These are phyloP conservation scores for Calonectria hawksworthii DNA, from an alignment of 2,329 filamentous ascomycete genomes.

Conservation along the genomic window DNA sequence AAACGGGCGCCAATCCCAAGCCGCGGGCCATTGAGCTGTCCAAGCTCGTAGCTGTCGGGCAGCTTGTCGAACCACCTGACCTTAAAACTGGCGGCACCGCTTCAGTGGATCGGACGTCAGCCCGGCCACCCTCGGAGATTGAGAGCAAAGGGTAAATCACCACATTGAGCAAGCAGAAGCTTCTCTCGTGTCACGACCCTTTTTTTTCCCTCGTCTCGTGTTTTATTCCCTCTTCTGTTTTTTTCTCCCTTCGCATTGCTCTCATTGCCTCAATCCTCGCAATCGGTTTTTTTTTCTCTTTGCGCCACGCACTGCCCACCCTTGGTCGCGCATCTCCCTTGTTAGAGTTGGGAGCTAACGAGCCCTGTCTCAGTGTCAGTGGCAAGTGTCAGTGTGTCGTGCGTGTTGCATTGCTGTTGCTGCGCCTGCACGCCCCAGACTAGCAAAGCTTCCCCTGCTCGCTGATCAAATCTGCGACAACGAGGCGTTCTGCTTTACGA, in stretches of 20 bases:
- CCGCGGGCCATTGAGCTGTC: conserved; percentile 42
- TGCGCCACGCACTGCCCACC: not conserved
- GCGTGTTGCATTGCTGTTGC: conserved; percentile 26
- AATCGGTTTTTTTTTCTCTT: not conserved
- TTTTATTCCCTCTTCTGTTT: conserved; percentile 7
- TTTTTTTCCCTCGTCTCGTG: conserved; percentile 16
- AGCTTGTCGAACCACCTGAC: conserved; percentile 41
- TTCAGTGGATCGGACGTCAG: conserved; percentile 23
- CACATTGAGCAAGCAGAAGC: conserved; percentile 10
- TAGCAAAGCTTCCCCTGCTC: conserved; percentile 19
- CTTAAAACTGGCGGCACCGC: conserved; percentile 42
- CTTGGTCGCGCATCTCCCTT: not conserved
- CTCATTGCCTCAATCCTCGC: conserved; percentile 6
- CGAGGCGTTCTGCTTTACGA: conserved; percentile 44
- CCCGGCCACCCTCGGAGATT: conserved; percentile 40
- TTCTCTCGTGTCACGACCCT: conserved; percentile 14
- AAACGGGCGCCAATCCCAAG: conserved; percentile 28
- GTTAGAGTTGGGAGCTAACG: not conserved
- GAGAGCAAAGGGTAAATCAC: conserved; percentile 24
- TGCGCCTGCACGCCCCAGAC: conserved; percentile 26
- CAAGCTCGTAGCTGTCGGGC: conserved; percentile 39
- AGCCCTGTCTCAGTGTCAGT: conserved; percentile 10
- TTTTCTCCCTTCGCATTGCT: not conserved
- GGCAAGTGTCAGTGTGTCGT: conserved; percentile 10
- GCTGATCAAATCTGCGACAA: conserved; percentile 46